phyloP scores from a whole-genome alignment of 306 rosid species.

The Vigna mungo region DNA sequence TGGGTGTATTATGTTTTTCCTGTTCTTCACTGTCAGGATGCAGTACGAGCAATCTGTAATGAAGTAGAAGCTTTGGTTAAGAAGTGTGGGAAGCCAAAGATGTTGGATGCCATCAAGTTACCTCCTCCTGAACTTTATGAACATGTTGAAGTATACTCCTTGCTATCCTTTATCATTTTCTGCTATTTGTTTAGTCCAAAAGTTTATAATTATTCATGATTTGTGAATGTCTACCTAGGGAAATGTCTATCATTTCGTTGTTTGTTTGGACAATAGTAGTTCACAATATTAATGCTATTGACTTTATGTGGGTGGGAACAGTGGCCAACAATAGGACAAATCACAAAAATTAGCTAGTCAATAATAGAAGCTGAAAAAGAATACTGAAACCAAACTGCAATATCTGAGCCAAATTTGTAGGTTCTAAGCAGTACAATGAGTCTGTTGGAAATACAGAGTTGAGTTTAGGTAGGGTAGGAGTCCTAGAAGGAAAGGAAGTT shows the following conservation, averaged over 20 bases:
- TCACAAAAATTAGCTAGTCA: background rate
- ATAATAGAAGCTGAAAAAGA: background rate
- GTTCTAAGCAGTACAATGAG: background rate
- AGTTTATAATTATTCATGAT: conserved; percentile 16
- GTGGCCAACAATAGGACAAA: background rate
- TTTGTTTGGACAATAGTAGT: conserved; percentile 20
- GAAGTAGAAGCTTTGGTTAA: conserved; percentile 87
- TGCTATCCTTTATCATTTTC: conserved; percentile 8
- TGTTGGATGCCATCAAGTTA: conserved; percentile 87
- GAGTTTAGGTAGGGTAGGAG: conserved; percentile 9
- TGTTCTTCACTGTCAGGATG: conserved; percentile 70
- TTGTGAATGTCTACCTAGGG: conserved; percentile 12
- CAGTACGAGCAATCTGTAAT: conserved; percentile 83
- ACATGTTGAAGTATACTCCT: conserved; percentile 75
- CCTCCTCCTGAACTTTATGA: conserved; percentile 92
- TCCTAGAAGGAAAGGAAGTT: background rate
- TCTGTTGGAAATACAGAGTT: conserved; percentile 5
- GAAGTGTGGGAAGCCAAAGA: conserved; percentile 92
- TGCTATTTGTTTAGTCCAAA: conserved; percentile 1
- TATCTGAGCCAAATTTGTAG: conserved; percentile 2
- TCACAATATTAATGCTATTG: conserved; percentile 31
- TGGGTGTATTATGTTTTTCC: conserved; percentile 38
- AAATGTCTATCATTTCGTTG: background rate
- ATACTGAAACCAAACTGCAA: background rate
- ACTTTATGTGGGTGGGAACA: background rate